Base-by-base conservation (phyloP, 2,329 filamentous ascomycete genomes). In the Aulographum hederae region DNA sequence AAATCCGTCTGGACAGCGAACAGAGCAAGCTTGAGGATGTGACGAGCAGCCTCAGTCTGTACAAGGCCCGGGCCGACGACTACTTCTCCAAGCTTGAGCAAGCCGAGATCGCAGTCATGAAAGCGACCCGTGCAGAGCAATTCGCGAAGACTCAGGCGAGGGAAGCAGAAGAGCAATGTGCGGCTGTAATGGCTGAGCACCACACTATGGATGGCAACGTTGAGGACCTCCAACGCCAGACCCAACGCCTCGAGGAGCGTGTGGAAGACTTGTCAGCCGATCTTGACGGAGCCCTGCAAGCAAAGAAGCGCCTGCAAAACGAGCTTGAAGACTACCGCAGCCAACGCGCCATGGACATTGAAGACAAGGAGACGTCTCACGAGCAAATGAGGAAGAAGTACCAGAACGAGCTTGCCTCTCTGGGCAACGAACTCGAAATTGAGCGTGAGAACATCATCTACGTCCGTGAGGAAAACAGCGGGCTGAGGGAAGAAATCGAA, bases 341-440 rank as follows among this genome's bases (percentile, higher is more conserved):
- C 48, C 85, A 94, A 54, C 73, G 86, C 29, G 85, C 85, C 35
- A 92, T 92, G 53, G 89, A 95, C 45, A 80, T 95, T 34, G 89
- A 95, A 53, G 86, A 98, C 55, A 94, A 89, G 53, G 86, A 95
- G 54, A 77, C 77, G 6, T 89, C 80, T 42, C 79, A 94, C 70
- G 89, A 98, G 56, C 86, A 95, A 55, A 94, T 86, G 27, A 73
- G 86, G 46, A 89, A 86, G 64, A 98, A 95, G 63, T 98, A 95
- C 51, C 89, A 95, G 51, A 69, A 76, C 26, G 86, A 98, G 52
- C 82, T 94, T 49, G 78, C 81, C 12, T 78, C 78, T 3, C 62
- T 95, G 30, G 89, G 79, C 32, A 84, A 85, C 44, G 89, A 98
- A 55, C 71, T 98, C 17, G 86, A 95, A 49, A 69, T 92, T 38